Base-by-base conservation (phyloP, 139 green algal genomes). In the Picochlorum sp. region DNA sequence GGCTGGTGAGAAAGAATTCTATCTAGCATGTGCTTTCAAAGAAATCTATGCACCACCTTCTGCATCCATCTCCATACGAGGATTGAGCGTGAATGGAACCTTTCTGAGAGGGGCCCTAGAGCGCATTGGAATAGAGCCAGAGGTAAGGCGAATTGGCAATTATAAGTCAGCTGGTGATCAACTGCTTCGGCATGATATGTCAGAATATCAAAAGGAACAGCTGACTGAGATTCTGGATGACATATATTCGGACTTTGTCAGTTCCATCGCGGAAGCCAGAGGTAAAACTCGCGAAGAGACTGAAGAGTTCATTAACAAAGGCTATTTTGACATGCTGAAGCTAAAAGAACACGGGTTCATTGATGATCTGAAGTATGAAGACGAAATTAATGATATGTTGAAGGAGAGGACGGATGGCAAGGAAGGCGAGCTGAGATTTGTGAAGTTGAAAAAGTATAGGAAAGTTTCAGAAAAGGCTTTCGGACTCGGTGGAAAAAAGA, bases 1-100 rank as follows among this genome's bases (percentile, higher is more conserved):
- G 20, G 89, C 69, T 2, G 80, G 84, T 13, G 75, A 84, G 73
- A 91, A 95, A 77, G 91, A 98, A 78, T 96, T 96, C 63, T 94
- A 85, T 66, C 62, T 98, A 24, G 88, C 85, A 12, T 74, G 54
- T 20, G 79, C 79, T 0, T 96, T 78, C 52, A 30, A 77, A 14
- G 90, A 98, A 75, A 33, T 97, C 5, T 95, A 93, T 64, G 69
- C 75, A 4, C 86, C 91, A 6, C 88, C 88, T 49, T 66, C 72
- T 7, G 91, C 79, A 12, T 81, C 68, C 49, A 57, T 98, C 20
- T 70, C 65, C 33, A 72, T 98, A 16, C 65, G 72, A 7, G 91
- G 91, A 29, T 79, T 98, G 44, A 69, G 74, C 2, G 86, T 90
- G 40, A 41, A 63, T 72, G 85, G 83, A 43, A 86, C 83, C 20